phyloP scores from a whole-genome alignment of 2,329 filamentous ascomycete genomes.

The Pseudopithomyces maydicus region DNA sequence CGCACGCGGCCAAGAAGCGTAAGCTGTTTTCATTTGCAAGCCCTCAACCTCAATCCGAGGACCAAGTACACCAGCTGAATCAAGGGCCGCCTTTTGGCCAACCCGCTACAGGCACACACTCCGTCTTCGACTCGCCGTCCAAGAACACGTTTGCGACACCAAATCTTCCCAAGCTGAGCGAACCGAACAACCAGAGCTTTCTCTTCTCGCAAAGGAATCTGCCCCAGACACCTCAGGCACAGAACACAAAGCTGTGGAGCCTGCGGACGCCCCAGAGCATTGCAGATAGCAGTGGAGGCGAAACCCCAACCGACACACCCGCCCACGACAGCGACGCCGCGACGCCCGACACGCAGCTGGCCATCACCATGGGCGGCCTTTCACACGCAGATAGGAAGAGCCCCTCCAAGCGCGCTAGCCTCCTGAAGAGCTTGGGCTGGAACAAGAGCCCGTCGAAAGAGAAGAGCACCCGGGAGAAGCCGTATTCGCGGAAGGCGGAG shows the following conservation, averaged over 20 bases:
- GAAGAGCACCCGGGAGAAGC: constrained; percentile 37
- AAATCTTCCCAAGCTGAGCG: constrained; percentile 52
- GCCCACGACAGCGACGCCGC: constrained; percentile 49
- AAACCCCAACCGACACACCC: constrained; percentile 53
- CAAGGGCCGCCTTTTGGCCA: constrained; percentile 13
- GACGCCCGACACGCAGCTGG: constrained; percentile 47
- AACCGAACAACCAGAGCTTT: constrained; percentile 56
- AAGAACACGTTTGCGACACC: constrained; percentile 50
- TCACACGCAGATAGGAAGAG: constrained; percentile 38
- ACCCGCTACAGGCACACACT: constrained; percentile 33
- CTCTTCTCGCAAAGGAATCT: constrained; percentile 53
- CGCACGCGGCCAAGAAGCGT: constrained; percentile 46
- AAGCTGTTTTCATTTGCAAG: constrained; percentile 24
- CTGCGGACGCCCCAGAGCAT: constrained; percentile 43
- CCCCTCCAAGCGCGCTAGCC: constrained; percentile 33
- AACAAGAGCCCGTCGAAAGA: constrained; percentile 48
- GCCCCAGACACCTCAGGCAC: constrained; percentile 42
- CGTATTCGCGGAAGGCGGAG: constrained; percentile 46
- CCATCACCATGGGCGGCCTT: constrained; percentile 32
- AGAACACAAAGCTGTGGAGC: constrained; percentile 41
- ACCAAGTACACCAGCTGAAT: constrained; percentile 19
- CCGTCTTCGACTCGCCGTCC: constrained; percentile 51
- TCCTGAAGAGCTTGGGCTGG: constrained; percentile 31
- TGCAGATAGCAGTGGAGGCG: constrained; percentile 53
- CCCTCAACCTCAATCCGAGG: constrained; percentile 1